Evolutionary conservation across 2,329 filamentous ascomycete species (phyloP).

Genomic region (Fusarium floridanum): DNA sequence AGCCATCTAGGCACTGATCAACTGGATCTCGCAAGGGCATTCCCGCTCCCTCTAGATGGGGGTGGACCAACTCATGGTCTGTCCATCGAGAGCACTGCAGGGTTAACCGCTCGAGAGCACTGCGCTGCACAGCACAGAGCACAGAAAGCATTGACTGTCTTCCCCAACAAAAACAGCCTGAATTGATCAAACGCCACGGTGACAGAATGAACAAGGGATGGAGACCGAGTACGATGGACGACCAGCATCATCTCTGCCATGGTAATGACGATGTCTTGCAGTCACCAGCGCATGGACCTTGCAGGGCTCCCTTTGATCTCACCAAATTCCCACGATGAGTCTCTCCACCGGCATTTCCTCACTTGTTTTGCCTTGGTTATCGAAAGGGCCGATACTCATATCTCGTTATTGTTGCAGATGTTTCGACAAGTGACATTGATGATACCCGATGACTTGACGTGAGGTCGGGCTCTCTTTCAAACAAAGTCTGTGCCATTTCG

Average conservation of each 20-base stretch:
- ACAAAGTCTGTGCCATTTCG: slow-evolving; percentile 1
- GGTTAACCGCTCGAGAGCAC: slow-evolving; percentile 7
- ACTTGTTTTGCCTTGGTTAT: slow-evolving; percentile 2
- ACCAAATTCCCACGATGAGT: neutral
- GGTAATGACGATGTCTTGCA: slow-evolving; percentile 23
- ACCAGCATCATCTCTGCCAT: slow-evolving; percentile 3
- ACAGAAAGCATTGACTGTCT: slow-evolving; percentile 2
- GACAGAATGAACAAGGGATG: slow-evolving; percentile 14
- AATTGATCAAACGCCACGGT: slow-evolving; percentile 29
- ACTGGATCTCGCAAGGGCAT: slow-evolving; percentile 25
- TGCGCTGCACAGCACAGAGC: neutral
- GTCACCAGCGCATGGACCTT: slow-evolving; percentile 9
- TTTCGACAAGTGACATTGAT: slow-evolving; percentile 6
- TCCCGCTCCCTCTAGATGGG: slow-evolving; percentile 15
- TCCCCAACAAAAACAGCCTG: slow-evolving; percentile 33
- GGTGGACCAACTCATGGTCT: slow-evolving; percentile 31
- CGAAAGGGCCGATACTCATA: neutral
- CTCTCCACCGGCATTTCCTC: neutral
- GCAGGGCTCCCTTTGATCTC: slow-evolving; percentile 21
- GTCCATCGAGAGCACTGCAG: slow-evolving; percentile 25
- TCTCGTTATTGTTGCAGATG: neutral
- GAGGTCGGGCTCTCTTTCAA: neutral
- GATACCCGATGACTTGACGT: neutral
- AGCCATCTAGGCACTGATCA: slow-evolving; percentile 2
- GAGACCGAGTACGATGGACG: neutral